Percentiles rank a stretch among this genome's conserved stretches.
These are phyloP conservation scores for Chaetomium sp. DNA, from an alignment of 2,329 filamentous ascomycete genomes.

Conservation along the genomic window DNA sequence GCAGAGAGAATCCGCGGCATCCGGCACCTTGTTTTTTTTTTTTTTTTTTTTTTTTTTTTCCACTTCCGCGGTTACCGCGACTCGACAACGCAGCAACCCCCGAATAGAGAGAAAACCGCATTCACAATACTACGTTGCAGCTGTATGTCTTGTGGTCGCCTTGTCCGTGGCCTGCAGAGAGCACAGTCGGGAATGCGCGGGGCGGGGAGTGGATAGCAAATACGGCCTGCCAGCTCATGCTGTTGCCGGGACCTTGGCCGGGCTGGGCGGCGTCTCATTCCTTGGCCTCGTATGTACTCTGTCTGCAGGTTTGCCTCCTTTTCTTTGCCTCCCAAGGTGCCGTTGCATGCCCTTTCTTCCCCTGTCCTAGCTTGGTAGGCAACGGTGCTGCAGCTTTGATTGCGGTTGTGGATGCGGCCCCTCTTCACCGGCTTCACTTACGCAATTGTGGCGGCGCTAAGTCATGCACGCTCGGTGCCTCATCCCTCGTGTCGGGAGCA, in stretches of 20 bases:
- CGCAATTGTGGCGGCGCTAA: conserved; percentile 1
- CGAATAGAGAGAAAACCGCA: background rate
- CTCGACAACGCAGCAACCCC: background rate
- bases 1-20: background rate
- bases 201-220: background rate
- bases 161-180: background rate
- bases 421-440: background rate
- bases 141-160: background rate
- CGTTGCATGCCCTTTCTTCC: background rate
- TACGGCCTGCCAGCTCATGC: background rate
- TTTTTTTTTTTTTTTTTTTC: background rate
- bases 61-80: background rate
- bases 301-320: background rate
- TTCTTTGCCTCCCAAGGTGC: background rate
- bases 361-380: background rate
- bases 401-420: background rate
- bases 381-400: background rate
- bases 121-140: background rate
- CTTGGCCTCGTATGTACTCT: background rate
- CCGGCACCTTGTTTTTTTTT: background rate
- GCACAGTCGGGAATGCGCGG: background rate
- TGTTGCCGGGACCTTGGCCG: background rate
- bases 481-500: conserved; percentile 1
- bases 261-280: background rate
- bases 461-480: background rate